Evolutionary conservation across 2,329 filamentous ascomycete species (phyloP).

Genomic region (Calonectria ilicicola): DNA sequence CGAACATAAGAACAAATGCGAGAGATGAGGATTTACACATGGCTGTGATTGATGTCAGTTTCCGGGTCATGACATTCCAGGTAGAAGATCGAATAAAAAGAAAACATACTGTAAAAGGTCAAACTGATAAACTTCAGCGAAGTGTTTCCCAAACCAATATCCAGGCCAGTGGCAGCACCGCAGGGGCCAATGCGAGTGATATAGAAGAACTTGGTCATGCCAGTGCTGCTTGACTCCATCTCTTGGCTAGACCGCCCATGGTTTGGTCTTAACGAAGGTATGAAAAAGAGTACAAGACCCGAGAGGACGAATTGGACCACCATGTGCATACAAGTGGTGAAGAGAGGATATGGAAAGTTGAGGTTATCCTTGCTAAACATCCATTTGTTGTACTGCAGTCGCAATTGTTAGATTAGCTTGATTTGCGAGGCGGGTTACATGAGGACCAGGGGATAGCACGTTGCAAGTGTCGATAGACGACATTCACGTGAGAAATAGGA

Average conservation of each 20-base stretch:
- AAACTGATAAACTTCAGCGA: slow-evolving; percentile 96
- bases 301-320: slow-evolving; percentile 90
- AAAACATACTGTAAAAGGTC: slow-evolving; percentile 86
- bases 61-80: neutral
- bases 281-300: slow-evolving; percentile 80
- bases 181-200: slow-evolving; percentile 92
- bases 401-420: slow-evolving; percentile 33
- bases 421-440: neutral
- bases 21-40: slow-evolving; percentile 99
- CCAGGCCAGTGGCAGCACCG: slow-evolving; percentile 90
- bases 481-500: neutral
- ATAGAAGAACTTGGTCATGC: slow-evolving; percentile 93
- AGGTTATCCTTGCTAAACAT: slow-evolving; percentile 92
- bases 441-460: neutral
- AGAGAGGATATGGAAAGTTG: slow-evolving; percentile 94
- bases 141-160: slow-evolving; percentile 96
- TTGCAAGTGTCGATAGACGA: neutral
- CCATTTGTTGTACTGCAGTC: slow-evolving; percentile 94
- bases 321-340: slow-evolving; percentile 97
- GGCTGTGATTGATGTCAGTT: slow-evolving; percentile 58
- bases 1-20: slow-evolving; percentile 94
- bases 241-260: slow-evolving; percentile 63
- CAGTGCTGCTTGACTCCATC: slow-evolving; percentile 63
- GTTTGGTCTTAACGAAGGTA: slow-evolving; percentile 84
- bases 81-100: neutral